These are phyloP conservation scores for Colletotrichum plurivorum DNA, from an alignment of 2,329 filamentous ascomycete species.

Conservation along the genomic window DNA sequence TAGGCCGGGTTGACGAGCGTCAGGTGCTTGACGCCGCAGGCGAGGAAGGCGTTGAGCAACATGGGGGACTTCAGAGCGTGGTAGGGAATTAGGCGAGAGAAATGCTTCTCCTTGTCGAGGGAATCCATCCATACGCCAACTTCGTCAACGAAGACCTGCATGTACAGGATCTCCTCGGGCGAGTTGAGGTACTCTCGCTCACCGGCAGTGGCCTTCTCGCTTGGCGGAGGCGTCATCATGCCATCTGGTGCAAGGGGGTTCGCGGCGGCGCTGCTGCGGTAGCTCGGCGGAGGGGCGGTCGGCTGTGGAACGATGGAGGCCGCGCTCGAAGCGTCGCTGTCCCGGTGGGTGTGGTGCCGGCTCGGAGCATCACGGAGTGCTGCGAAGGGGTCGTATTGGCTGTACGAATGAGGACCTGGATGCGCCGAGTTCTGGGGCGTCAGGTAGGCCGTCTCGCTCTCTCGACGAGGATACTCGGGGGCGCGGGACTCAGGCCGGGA, in stretches of 20 bases:
- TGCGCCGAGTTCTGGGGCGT: conserved; percentile 48
- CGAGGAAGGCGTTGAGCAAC: conserved; percentile 89
- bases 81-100: conserved; percentile 86
- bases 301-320: conserved; percentile 56
- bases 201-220: conserved; percentile 51
- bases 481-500: conserved; percentile 7
- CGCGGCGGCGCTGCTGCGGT: conserved; percentile 41
- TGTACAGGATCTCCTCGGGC: conserved; percentile 85
- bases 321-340: conserved; percentile 55
- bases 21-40: conserved; percentile 88
- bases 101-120: conserved; percentile 88
- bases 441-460: conserved; percentile 37
- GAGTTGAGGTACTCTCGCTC: conserved; percentile 77
- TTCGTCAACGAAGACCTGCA: conserved; percentile 93
- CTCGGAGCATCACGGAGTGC: conserved; percentile 18
- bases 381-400: conserved; percentile 25
- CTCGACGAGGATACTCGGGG: conserved; percentile 37
- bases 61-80: conserved; percentile 86
- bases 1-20: conserved; percentile 78
- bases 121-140: conserved; percentile 96
- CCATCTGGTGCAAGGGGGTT: conserved; percentile 48
- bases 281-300: conserved; percentile 48
- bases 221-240: conserved; percentile 57
- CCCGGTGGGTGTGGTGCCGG: conserved; percentile 47
- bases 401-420: conserved; percentile 40